Evolutionary conservation across 495 filamentous ascomycete genomes (phyloP).

Genomic region (Margaritispora aquatica): DNA sequence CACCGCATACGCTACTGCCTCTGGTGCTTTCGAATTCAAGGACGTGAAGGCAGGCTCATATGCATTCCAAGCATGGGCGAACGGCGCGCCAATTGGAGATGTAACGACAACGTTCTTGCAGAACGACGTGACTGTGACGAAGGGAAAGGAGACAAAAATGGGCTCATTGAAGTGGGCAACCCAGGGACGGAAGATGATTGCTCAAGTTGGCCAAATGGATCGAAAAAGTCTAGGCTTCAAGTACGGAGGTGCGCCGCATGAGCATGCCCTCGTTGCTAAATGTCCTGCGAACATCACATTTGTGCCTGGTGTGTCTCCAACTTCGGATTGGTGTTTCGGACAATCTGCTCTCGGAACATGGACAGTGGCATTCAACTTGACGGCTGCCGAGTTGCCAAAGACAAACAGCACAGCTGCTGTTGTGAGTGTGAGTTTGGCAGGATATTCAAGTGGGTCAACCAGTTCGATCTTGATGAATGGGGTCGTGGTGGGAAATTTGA

Average conservation of each 20-base stretch:
- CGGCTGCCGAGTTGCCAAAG: not conserved
- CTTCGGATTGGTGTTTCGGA: conserved; percentile 33
- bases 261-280: conserved; percentile 28
- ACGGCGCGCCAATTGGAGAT: conserved; percentile 29
- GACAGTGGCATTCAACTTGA: conserved; percentile 26
- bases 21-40: conserved; percentile 29
- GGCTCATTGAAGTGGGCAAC: conserved; percentile 28
- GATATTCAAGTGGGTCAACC: conserved; percentile 24
- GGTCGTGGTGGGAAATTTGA: conserved; percentile 18
- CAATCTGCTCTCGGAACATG: conserved; percentile 32
- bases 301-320: conserved; percentile 24
- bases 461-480: conserved; percentile 24
- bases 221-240: conserved; percentile 32
- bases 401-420: conserved; percentile 4
- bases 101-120: conserved; percentile 29
- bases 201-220: conserved; percentile 35
- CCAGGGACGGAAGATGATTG: conserved; percentile 25
- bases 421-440: conserved; percentile 27
- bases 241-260: conserved; percentile 29
- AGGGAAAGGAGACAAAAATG: conserved; percentile 17
- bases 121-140: conserved; percentile 26
- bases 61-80: conserved; percentile 36
- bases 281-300: conserved; percentile 31
- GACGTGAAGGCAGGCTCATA: conserved; percentile 31
- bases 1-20: conserved; percentile 28